Base-by-base conservation (phyloP, 352 stramenopile genomes). In the Globisporangium iwayamae region DNA sequence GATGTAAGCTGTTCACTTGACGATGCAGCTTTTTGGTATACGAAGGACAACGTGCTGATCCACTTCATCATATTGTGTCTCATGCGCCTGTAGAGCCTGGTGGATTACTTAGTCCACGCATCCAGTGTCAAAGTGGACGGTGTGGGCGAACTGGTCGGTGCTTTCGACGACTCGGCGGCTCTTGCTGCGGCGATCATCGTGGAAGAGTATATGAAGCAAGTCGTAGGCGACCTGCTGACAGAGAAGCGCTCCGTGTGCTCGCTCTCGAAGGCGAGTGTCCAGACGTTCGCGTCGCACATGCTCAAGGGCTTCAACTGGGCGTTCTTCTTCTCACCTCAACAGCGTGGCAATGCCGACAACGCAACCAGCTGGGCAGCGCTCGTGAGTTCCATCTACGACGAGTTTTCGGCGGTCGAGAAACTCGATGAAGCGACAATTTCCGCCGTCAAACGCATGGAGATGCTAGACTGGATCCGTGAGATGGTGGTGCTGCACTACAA, bases 91-190 rank as follows among this genome's bases (percentile, higher is more conserved):
- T 51, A 93, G 77, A 76, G 81, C 18, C 48, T 94, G 16, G 74
- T 96, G 0, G 85, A 96, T 18, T 96, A 81, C 60, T 43, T 93
- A 18, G 74, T 94, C 3, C 79, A 89, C 48, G 67, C 78, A 36
- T 67, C 78, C 16, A 93, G 85, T 62, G 56, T 91, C 28, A 92
- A 96, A 68, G 59, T 71, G 10, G 70, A 71, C 4, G 72, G 81
- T 2, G 63, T 89, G 38, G 73, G 76, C 1, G 87, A 94, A 61
- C 75, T 96, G 34, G 69, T 93, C n/a, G 87, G 87, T 4, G 83
- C 73, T n/a, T 76, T 96, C 47, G 85, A 96, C 39, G 73, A 92
- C 54, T 87, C 85, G 8, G 85, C 87, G 20, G 85, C 87, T 6
- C 62, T 91, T 36, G 83, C 83, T 0, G 60, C 72, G 14, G 77